Percentiles rank a stretch among this genome's conserved stretches.
Conservation (phyloP, 768 basidiomycete species). For the Hygrophorus russula region DNA sequence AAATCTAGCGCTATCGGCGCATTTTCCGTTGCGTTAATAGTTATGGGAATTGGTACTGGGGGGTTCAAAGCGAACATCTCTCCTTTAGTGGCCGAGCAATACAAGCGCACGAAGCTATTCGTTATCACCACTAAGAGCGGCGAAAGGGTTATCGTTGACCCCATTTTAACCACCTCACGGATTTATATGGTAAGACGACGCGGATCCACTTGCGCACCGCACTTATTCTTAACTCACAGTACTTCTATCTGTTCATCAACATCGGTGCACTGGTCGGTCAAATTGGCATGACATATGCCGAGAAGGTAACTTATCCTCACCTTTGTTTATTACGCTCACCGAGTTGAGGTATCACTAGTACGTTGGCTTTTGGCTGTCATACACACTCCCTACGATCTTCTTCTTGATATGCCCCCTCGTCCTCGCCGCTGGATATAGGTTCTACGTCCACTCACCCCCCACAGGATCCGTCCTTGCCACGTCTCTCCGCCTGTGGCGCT, state of each 20-base stretch:
- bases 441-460: slow-evolving; percentile 46
- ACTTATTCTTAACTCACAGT: slow-evolving; percentile 19
- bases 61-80: slow-evolving; percentile 72
- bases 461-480: slow-evolving; percentile 53
- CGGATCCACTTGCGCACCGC: background rate
- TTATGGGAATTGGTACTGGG: slow-evolving; percentile 54
- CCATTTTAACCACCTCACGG: slow-evolving; percentile 50
- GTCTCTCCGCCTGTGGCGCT: slow-evolving; percentile 32
- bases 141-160: slow-evolving; percentile 70
- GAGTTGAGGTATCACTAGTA: slow-evolving; percentile 22
- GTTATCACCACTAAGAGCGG: slow-evolving; percentile 38
- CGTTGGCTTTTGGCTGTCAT: slow-evolving; percentile 60
- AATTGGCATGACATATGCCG: slow-evolving; percentile 56
- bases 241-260: slow-evolving; percentile 67
- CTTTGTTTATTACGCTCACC: background rate
- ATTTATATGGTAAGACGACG: slow-evolving; percentile 53
- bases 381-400: slow-evolving; percentile 48
- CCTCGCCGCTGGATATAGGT: slow-evolving; percentile 41
- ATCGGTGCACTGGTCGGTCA: slow-evolving; percentile 61
- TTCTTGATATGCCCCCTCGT: slow-evolving; percentile 55
- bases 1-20: slow-evolving; percentile 35
- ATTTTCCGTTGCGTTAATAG: slow-evolving; percentile 48
- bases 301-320: slow-evolving; percentile 30
- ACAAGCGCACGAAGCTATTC: slow-evolving; percentile 42
- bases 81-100: slow-evolving; percentile 72